Conservation (phyloP, 768 basidiomycete genomes). For the Lactifluus pinguis region DNA sequence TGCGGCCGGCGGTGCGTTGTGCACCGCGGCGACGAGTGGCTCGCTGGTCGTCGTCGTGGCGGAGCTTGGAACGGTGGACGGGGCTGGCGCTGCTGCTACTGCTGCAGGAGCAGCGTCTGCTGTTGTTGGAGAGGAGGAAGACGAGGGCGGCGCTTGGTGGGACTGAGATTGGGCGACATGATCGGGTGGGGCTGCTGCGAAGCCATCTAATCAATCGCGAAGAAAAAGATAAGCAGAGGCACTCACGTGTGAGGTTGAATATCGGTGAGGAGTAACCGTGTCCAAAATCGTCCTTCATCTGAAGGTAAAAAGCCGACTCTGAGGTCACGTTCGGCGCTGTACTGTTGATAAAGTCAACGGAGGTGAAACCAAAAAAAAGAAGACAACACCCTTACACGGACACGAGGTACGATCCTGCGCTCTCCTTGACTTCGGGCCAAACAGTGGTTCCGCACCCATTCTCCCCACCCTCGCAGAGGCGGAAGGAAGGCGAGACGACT, state of each 20-base stretch:
- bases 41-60: constrained; percentile 1
- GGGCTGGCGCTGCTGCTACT: not conserved
- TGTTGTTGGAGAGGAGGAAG: not conserved
- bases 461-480: constrained; percentile 23
- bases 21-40: constrained; percentile 20
- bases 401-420: constrained; percentile 22
- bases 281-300: constrained; percentile 26
- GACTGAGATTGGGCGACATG: not conserved
- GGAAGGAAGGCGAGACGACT: constrained; percentile 29
- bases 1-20: constrained; percentile 23
- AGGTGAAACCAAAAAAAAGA: not conserved
- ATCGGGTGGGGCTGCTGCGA: not conserved
- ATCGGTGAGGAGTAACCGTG: constrained; percentile 23
- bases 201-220: too few relatives aligned
- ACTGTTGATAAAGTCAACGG: constrained; percentile 4
- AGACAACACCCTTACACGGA: constrained; percentile 19
- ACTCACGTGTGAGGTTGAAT: constrained; percentile 26
- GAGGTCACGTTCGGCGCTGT: constrained; percentile 23
- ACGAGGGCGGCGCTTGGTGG: constrained; percentile 4
- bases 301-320: constrained; percentile 22
- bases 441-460: constrained; percentile 22
- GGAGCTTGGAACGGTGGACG: not conserved
- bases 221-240: too few relatives aligned
- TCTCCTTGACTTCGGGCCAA: constrained; percentile 24
- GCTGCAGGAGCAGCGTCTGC: not conserved